Evolutionary conservation across 306 rosid genomes (phyloP), one percentile per base, ranked within the genome.

Genomic region (Sicyos edulis): DNA sequence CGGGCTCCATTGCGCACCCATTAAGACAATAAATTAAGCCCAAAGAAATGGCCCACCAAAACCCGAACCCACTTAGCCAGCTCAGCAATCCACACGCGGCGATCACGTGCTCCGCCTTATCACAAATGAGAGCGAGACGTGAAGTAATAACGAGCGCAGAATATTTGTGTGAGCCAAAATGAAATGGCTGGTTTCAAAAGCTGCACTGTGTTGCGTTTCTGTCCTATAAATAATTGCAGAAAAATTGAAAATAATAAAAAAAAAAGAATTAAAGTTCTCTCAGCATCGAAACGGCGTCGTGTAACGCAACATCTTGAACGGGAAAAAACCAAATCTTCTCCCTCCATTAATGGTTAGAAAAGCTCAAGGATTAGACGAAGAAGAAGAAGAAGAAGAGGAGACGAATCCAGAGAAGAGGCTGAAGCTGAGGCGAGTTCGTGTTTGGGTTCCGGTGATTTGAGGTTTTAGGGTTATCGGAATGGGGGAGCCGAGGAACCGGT

Each of bases 401-500:
- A 71, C 59, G 34, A 17, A 50, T 19, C 40, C 51, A 22, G 34
- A 29, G 59, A 49, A 24, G 59, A 52, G 52, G 75, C n/a, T 1
- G 56, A 51, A 22, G 42, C 56, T 11, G 40, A 15, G 72, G 55
- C 21, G 72, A 21, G 20, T 10, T 53, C 10, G 72, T 53, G 29
- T 17, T 58, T 49, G 75, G 54, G 9, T 59, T 78, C 26, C 62
- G 21, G 22, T 10, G 4, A 8, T 53, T 37, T 71, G 75, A 71
- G 50, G 63, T 71, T 52, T 32, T 71, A 74, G 85, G 84, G 73
- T 71, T 82, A 72, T 2, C 17, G 52, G 75, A 81, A 90, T 93
- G 98, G 90, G 83, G 78, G 98, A 90, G 60, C 91, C 88, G 79
- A 78, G 71, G 82, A 88, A 81, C 84, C 82, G 89, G n/a, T 93